phyloP scores from a whole-genome alignment of 2,329 filamentous ascomycete genomes.

The Chaetomiaceae sp. region DNA sequence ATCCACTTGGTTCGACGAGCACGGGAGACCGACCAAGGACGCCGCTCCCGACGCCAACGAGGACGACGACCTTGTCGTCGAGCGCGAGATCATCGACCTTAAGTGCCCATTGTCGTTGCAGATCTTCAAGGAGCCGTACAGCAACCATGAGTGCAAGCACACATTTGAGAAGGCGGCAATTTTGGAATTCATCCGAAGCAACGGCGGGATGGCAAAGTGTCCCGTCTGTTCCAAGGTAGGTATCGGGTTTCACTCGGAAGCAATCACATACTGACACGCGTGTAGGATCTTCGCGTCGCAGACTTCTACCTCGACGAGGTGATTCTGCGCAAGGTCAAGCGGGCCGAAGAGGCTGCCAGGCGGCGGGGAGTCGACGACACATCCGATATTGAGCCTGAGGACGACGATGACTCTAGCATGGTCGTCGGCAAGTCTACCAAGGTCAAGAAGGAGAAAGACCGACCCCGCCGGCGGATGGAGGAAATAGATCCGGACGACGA shows the following conservation, averaged over 20 bases:
- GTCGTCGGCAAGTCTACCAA: constrained; percentile 20
- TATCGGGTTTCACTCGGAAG: neutral
- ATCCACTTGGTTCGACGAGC: constrained; percentile 49
- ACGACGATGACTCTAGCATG: constrained; percentile 31
- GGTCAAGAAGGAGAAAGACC: constrained; percentile 28
- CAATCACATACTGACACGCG: neutral
- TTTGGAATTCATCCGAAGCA: constrained; percentile 44
- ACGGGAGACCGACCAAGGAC: constrained; percentile 39
- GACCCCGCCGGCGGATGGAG: constrained; percentile 8
- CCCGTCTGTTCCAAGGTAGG: constrained; percentile 61
- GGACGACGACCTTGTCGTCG: constrained; percentile 64
- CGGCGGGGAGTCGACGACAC: constrained; percentile 42
- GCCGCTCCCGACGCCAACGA: constrained; percentile 39
- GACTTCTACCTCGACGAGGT: constrained; percentile 56
- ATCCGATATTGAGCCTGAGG: constrained; percentile 34
- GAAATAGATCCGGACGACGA: constrained; percentile 22
- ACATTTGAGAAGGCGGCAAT: constrained; percentile 66
- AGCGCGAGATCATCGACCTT: constrained; percentile 58
- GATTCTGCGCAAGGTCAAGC: constrained; percentile 55
- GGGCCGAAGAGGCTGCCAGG: constrained; percentile 43
- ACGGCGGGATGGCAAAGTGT: constrained; percentile 45
- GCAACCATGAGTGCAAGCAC: constrained; percentile 64
- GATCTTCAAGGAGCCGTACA: constrained; percentile 62
- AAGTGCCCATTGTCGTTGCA: constrained; percentile 66
- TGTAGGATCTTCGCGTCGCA: constrained; percentile 43